These are phyloP conservation scores for Torulaspora maleeae DNA, from an alignment of 805 yeast species.

Conservation along the genomic window DNA sequence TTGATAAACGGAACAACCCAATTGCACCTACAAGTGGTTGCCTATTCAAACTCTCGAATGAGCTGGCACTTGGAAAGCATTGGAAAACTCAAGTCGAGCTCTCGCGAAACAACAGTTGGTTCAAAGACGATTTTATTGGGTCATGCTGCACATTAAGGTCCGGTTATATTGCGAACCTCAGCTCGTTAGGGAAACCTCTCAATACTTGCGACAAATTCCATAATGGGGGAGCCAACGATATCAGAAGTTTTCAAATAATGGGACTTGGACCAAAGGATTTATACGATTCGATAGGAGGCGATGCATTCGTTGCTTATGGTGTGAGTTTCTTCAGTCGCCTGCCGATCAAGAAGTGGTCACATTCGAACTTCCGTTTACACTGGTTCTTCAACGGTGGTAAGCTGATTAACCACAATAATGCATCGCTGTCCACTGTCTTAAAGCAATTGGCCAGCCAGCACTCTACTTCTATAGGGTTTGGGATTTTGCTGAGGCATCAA, in stretches of 20 bases:
- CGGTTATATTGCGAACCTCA: slow-evolving; percentile 51
- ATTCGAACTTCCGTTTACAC: slow-evolving; percentile 57
- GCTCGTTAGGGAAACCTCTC: slow-evolving; percentile 34
- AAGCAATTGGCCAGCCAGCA: slow-evolving; percentile 38
- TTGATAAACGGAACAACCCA: slow-evolving; percentile 41
- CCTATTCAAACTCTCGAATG: slow-evolving; percentile 40
- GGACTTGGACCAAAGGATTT: slow-evolving; percentile 60
- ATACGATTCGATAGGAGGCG: slow-evolving; percentile 64
- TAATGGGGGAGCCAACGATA: slow-evolving; percentile 72
- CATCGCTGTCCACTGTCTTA: slow-evolving; percentile 19
- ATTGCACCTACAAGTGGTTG: slow-evolving; percentile 47
- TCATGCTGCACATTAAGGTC: slow-evolving; percentile 45
- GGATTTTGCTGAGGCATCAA: slow-evolving; percentile 57
- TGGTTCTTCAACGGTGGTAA: slow-evolving; percentile 64
- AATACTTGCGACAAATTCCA: slow-evolving; percentile 78
- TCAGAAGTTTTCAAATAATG: slow-evolving; percentile 64
- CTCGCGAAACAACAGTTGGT: slow-evolving; percentile 25
- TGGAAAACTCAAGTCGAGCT: slow-evolving; percentile 35
- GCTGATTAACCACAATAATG: slow-evolving; percentile 37
- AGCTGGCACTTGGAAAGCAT: slow-evolving; percentile 37
- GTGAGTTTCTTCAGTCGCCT: slow-evolving; percentile 54
- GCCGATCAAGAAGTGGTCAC: slow-evolving; percentile 44
- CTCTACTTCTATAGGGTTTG: slow-evolving; percentile 53
- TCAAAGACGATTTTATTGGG: slow-evolving; percentile 36
- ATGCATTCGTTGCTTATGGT: slow-evolving; percentile 52